phyloP scores from a whole-genome alignment of 2,329 filamentous ascomycete genomes.

The Fusarium devonianum region DNA sequence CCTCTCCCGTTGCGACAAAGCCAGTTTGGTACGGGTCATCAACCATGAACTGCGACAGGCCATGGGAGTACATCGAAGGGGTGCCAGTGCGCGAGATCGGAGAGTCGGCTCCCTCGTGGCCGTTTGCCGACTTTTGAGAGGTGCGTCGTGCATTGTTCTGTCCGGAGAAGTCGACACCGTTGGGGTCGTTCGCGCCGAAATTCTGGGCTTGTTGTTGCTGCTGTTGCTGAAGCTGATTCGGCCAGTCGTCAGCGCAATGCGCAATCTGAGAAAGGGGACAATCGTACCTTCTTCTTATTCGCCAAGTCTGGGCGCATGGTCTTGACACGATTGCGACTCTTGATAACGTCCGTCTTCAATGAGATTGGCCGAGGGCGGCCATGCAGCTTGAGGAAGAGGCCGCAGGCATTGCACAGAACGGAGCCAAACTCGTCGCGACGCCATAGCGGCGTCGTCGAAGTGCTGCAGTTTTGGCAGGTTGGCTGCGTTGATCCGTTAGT shows the following conservation, averaged over 20 bases:
- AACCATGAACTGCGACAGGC: conserved; percentile 81
- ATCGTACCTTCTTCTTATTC: conserved; percentile 81
- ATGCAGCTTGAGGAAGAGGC: conserved; percentile 95
- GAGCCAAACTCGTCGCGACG: conserved; percentile 94
- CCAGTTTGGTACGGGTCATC: conserved; percentile 71
- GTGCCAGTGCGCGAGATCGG: conserved; percentile 82
- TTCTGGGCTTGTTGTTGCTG: conserved; percentile 52
- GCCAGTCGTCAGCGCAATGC: conserved; percentile 11
- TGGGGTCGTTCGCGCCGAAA: conserved; percentile 55
- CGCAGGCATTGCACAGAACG: conserved; percentile 98
- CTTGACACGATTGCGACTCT: conserved; percentile 98
- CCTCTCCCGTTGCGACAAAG: conserved; percentile 60
- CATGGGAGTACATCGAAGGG: conserved; percentile 75
- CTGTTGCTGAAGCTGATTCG: conserved; percentile 36
- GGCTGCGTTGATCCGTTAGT: conserved; percentile 78
- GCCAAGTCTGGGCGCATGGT: conserved; percentile 79
- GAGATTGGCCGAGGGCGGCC: conserved; percentile 92
- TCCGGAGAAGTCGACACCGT: conserved; percentile 64
- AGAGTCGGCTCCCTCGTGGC: conserved; percentile 77
- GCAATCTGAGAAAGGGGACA: not conserved
- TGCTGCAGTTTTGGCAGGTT: conserved; percentile 94
- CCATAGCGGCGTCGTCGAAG: conserved; percentile 96
- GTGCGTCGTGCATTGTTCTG: conserved; percentile 63
- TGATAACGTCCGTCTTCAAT: conserved; percentile 98
- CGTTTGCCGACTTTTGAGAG: conserved; percentile 76